Evolutionary conservation across 352 stramenopile species (phyloP), one percentile per base, ranked within the genome.

Genomic region (Globisporangium lucens): DNA sequence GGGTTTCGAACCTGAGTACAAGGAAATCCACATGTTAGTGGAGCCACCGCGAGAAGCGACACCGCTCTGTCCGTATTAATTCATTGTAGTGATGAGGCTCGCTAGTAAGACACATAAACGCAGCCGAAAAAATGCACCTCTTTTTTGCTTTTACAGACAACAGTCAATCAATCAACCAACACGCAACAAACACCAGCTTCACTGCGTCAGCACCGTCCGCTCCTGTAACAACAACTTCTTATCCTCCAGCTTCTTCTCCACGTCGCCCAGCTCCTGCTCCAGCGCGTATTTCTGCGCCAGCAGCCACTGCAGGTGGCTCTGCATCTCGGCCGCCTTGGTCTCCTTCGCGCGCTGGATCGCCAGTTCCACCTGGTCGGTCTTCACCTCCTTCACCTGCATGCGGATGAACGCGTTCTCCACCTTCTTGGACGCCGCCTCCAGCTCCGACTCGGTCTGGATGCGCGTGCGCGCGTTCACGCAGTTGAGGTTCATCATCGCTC

Each of bases 341-440:
- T 57, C 58, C 33, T 78, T 76, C 51, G 71, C 72, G 52, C 76
- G 69, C 43, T 74, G 68, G 58, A 89, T 86, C 7, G 78, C 75
- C 27, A 71, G 55, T 49, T 75, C 57, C 69, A 90, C 63, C 29
- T 71, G 59, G 10, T 77, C 71, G 24, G 67, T 72, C 66, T 78
- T 82, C 43, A 36, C 75, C 51, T 93, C 80, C 43, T 82, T 84
- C 67, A 79, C 73, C 62, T 91, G 79, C 58, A 93, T 77, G 41
- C 73, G 71, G 53, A 74, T 75, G 68, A 89, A 90, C 29, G 79
- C 73, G 38, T 68, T 68, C 67, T 91, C 82, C 30, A 83, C 82
- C 51, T 84, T 67, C 72, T 89, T 89, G 30, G 82, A 93, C 35
- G 82, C 82, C 7, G 60, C 81, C 69, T 93, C 85, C 30, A 93